These are phyloP conservation scores for Cercospora beticola DNA, from an alignment of 2,329 filamentous ascomycete species.

Conservation along the genomic window DNA sequence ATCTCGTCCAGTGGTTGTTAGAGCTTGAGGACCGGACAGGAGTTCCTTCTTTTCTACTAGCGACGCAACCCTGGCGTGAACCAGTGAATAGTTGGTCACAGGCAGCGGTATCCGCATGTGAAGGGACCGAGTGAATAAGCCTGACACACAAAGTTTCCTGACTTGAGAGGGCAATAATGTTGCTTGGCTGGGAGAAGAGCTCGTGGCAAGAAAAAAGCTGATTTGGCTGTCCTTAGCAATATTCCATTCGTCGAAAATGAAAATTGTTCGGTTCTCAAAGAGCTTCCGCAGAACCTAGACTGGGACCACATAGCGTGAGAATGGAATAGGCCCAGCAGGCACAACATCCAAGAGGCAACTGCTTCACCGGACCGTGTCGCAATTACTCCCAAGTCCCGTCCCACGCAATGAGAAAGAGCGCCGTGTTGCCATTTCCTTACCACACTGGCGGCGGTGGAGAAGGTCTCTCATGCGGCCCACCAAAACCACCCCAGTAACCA, in stretches of 20 bases:
- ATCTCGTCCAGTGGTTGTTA: background rate
- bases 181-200: background rate
- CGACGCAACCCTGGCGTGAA: background rate
- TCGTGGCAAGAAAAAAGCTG: background rate
- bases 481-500: conserved; percentile 27
- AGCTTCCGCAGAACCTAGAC: background rate
- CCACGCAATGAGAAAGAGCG: background rate
- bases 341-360: background rate
- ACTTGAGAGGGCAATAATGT: background rate
- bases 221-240: background rate
- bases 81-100: background rate
- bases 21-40: background rate
- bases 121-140: background rate
- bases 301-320: background rate
- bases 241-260: background rate
- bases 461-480: background rate
- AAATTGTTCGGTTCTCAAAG: background rate
- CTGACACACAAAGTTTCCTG: background rate
- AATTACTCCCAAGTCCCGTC: background rate
- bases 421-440: background rate
- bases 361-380: background rate
- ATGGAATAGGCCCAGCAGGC: background rate
- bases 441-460: background rate
- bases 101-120: background rate
- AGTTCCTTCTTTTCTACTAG: background rate